Percentiles rank a stretch among this genome's conserved stretches.
Conservation (phyloP, 2,329 filamentous ascomycete genomes). For the Cryphonectria carpinicola region DNA sequence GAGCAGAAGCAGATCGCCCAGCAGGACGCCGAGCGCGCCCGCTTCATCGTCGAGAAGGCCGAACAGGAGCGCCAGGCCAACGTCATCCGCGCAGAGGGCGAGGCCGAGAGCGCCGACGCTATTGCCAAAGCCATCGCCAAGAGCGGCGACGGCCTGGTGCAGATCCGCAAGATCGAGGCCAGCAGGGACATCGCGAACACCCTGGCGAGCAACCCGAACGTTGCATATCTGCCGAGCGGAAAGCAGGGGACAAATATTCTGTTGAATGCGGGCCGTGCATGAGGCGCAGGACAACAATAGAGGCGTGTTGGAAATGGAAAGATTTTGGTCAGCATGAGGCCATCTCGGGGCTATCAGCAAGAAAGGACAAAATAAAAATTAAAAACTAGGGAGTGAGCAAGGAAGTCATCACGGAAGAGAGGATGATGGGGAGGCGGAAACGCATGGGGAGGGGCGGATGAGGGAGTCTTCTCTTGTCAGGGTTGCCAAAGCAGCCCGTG, state of each 20-base stretch:
- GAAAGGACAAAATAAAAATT: background rate
- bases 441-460: background rate
- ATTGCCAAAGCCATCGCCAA: slow-evolving; percentile 94
- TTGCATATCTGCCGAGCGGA: slow-evolving; percentile 88
- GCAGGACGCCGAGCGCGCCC: slow-evolving; percentile 94
- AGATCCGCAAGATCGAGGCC: slow-evolving; percentile 97
- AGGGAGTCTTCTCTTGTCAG: background rate
- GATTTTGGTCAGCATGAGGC: background rate
- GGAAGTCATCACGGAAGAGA: slow-evolving; percentile 10
- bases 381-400: background rate
- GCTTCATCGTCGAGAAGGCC: slow-evolving; percentile 98
- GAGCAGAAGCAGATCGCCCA: slow-evolving; percentile 99
- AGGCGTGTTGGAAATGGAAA: background rate
- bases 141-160: slow-evolving; percentile 88
- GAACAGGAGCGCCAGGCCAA: slow-evolving; percentile 99
- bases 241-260: slow-evolving; percentile 64
- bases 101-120: slow-evolving; percentile 94
- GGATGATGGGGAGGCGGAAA: background rate
- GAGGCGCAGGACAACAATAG: slow-evolving; percentile 18
- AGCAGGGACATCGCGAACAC: slow-evolving; percentile 94
- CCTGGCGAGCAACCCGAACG: slow-evolving; percentile 87
- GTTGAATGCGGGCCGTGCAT: slow-evolving; percentile 55
- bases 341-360: background rate
- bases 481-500: slow-evolving; percentile 20
- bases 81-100: slow-evolving; percentile 96